Conservation (phyloP, 1,284 basidiomycete species). For the Microbotryum intermedium region DNA sequence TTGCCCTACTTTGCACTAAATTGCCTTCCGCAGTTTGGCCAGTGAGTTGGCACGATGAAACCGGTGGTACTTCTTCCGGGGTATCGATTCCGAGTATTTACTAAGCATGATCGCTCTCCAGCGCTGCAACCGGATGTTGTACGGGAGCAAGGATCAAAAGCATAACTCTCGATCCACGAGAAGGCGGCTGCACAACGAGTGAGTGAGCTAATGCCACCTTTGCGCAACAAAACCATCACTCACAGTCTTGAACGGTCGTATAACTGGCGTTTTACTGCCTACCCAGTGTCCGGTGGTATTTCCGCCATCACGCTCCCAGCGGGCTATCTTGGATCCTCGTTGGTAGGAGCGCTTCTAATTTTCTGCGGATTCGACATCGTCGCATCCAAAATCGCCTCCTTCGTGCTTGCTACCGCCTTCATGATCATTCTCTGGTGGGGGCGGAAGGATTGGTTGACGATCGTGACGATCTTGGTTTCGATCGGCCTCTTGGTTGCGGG, state of each 20-base stretch:
- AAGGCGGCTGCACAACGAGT: constrained; percentile 1
- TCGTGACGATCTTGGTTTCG: constrained; percentile 39
- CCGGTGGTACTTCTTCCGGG: constrained; percentile 5
- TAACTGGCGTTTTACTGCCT: no score
- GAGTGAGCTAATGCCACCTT: not conserved
- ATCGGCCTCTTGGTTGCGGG: constrained; percentile 55
- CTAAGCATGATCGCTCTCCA: constrained; percentile 16
- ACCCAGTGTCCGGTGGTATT: constrained; percentile 91
- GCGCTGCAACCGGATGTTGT: constrained; percentile 48
- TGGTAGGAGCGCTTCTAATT: constrained; percentile 83
- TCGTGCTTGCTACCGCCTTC: constrained; percentile 77
- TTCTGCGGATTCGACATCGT: constrained; percentile 86
- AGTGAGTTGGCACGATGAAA: constrained; percentile 44
- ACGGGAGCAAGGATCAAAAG: constrained; percentile 87
- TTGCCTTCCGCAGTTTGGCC: no score
- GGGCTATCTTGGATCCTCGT: constrained; percentile 81
- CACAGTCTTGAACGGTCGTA: constrained; percentile 36
- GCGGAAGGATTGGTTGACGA: constrained; percentile 60
- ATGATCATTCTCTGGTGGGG: constrained; percentile 87
- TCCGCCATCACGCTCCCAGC: constrained; percentile 68
- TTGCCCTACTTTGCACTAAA: constrained; percentile 15
- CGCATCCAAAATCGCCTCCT: constrained; percentile 78
- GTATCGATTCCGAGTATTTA: constrained; percentile 22
- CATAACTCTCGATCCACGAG: constrained; percentile 70
- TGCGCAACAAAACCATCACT: constrained; percentile 7